phyloP scores from a whole-genome alignment of 768 basidiomycete genomes.

The Mrakia hoshinonis region DNA sequence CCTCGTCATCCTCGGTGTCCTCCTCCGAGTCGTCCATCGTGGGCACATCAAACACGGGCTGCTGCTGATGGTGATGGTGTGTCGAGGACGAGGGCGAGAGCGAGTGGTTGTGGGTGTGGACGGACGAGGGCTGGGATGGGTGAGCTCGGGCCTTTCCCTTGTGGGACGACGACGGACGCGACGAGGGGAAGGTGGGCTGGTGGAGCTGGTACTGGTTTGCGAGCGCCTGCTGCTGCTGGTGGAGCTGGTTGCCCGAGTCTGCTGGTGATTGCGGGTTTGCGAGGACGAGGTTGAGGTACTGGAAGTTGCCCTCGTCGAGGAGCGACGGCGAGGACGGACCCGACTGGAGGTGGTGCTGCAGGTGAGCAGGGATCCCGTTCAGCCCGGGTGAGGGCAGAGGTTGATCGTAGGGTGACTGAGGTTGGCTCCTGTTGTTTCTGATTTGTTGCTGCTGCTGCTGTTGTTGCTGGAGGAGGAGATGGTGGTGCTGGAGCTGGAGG shows the following conservation, averaged over 20 bases:
- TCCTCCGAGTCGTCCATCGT: neutral
- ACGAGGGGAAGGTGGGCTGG: constrained; percentile 6
- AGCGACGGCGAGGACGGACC: neutral
- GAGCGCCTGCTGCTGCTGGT: neutral
- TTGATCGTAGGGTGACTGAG: too few species aligned
- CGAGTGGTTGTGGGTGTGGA: neutral
- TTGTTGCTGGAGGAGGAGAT: too few species aligned
- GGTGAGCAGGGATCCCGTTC: too few species aligned
- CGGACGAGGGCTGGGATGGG: neutral
- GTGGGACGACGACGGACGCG: neutral
- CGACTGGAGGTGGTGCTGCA: neutral
- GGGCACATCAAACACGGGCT: too few species aligned
- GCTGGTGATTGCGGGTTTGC: neutral
- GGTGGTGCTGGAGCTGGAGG: too few species aligned
- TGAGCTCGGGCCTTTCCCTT: neutral
- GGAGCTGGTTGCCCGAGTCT: neutral
- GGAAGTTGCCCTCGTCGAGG: neutral
- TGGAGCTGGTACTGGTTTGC: neutral
- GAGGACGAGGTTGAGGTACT: constrained; percentile 4
- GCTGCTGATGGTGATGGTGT: neutral
- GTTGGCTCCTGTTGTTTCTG: too few species aligned
- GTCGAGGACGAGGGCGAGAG: neutral
- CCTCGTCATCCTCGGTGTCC: constrained; percentile 5
- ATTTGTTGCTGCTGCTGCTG: too few species aligned
- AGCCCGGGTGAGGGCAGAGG: too few species aligned